These are phyloP conservation scores for Phylloporus rhodoxanthus DNA, from an alignment of 768 basidiomycete genomes.

Conservation along the genomic window DNA sequence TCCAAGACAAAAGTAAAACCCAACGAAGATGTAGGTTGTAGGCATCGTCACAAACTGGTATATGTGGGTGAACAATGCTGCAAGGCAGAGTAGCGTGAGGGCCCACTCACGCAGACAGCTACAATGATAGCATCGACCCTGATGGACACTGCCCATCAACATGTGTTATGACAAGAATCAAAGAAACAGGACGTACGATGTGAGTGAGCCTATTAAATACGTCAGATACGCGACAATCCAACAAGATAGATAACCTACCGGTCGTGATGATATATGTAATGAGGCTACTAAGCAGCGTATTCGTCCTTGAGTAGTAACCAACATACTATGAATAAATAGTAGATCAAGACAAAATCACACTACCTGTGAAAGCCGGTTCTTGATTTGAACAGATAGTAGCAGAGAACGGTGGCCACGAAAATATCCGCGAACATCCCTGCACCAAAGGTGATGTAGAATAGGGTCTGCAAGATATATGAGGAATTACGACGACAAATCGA, in stretches of 20 bases:
- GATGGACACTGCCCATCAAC: constrained; percentile 1
- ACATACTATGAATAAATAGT: not conserved
- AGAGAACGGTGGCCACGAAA: constrained; percentile 44
- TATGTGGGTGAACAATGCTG: not conserved
- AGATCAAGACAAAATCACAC: not conserved
- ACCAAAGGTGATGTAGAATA: constrained; percentile 49
- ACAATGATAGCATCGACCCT: constrained; percentile 43
- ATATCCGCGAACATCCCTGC: constrained; percentile 45
- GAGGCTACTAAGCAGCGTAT: constrained; percentile 41
- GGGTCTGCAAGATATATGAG: constrained; percentile 28
- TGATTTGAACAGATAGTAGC: constrained; percentile 41
- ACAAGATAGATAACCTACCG: constrained; percentile 29
- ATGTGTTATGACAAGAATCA: not conserved
- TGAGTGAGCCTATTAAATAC: constrained; percentile 34
- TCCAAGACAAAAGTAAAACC: constrained; percentile 45
- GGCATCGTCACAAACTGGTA: constrained; percentile 43
- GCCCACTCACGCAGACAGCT: constrained; percentile 32
- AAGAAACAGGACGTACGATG: constrained; percentile 28
- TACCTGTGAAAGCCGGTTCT: constrained; percentile 49
- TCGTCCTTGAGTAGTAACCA: constrained; percentile 34
- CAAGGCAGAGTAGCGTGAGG: not conserved
- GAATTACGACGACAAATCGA: not conserved
- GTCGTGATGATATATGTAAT: constrained; percentile 51
- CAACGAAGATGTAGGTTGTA: constrained; percentile 46
- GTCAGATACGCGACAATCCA: constrained; percentile 4